Base-by-base conservation (phyloP, 2,329 filamentous ascomycete genomes). In the Beauveria pseudobassiana region DNA sequence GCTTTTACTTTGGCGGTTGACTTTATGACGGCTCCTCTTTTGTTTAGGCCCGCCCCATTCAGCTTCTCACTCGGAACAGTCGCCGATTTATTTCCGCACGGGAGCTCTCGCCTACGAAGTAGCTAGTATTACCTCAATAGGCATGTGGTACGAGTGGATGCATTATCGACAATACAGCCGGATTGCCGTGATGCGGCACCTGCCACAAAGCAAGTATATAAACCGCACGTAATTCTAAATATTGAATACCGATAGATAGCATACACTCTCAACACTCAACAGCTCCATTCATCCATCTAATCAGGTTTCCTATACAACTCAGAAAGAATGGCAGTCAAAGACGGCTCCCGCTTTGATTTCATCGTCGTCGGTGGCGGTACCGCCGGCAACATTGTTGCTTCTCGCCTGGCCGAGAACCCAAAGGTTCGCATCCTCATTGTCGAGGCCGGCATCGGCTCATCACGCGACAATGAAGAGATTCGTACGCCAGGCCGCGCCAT, bases 401-500 rank as follows among this genome's bases (percentile, higher is more conserved):
- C 71, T 7, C 71, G 74, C 10, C 70, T 76, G 1, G 73, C 72
- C 14, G 73, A 76, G 59, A 70, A 72, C 62, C 68, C 69, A 22
- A 65, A 70, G 12, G 78, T 80, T 38, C 72, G 69, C 16, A 66
- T 82, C 42, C 73, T 82, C 5, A 67, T 82, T 24, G 69, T 82
- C 59, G 80, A 82, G 66, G 80, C 79, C 6, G 80, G 79, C 12
- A 71, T 74, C 24, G 73, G 74, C 63, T 80, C 83, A 66, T 76
- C 82, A 0, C 69, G 75, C 6, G 74, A 81, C 6, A 72, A 82
- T 49, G 76, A 80, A 22, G 77, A 80, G 51, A 81, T 84, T 66
- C 79, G 74, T 5, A 85, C 81, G 4, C 83, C 82, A 1, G 75
- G 80, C 1, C 72, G 73, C 9, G 82, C 80, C 42, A 80, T 86